A percentile compares a stretch with the other conserved stretches of the same genome.
These are phyloP conservation scores for Chamaecrista fasciculata DNA, from an alignment of 306 rosid genomes.

Conservation along the genomic window DNA sequence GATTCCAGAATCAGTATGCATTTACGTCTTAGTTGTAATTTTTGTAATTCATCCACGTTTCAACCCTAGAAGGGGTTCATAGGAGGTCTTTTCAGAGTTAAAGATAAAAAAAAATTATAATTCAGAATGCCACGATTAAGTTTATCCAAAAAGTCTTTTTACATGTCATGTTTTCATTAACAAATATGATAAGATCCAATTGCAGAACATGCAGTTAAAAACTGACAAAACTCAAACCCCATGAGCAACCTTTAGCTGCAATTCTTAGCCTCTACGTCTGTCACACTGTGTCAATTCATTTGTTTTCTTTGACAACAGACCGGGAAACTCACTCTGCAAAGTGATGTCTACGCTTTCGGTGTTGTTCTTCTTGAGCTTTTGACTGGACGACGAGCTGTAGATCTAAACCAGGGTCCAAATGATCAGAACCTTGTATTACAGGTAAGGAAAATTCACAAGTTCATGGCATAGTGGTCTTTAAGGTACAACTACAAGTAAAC, in stretches of 20 bases:
- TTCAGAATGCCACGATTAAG: no score
- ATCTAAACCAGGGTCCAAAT: conserved; percentile 79
- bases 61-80: neutral
- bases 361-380: conserved; percentile 97
- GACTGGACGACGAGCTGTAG: conserved; percentile 94
- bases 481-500: neutral
- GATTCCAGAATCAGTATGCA: neutral
- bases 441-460: conserved; percentile 39
- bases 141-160: no score
- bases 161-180: no score
- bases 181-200: no score
- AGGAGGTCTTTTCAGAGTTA: neutral
- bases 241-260: neutral
- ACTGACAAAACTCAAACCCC: neutral
- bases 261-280: neutral
- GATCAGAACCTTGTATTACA: conserved; percentile 93
- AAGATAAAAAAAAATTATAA: no score
- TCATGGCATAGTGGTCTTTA: neutral
- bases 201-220: neutral
- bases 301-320: conserved; percentile 54
- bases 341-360: conserved; percentile 96
- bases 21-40: no score
- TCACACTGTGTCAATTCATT: neutral
- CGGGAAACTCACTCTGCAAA: conserved; percentile 90
- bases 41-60: neutral